Conservation (phyloP, 306 rosid genomes). For the Quercus robur region DNA sequence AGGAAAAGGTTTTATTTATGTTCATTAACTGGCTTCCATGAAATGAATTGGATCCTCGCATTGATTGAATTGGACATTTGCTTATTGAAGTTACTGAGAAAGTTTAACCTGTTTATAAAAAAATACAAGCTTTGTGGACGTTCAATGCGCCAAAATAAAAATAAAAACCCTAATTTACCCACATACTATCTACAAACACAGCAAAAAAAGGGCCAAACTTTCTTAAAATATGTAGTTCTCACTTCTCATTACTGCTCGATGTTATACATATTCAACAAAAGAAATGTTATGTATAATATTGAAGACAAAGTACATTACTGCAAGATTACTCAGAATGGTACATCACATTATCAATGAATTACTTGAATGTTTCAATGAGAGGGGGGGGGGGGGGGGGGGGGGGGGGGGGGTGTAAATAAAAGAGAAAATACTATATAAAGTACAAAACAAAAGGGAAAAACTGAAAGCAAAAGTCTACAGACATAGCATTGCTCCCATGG, state of each 20-base stretch:
- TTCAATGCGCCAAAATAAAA: no score
- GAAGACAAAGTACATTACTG: neutral
- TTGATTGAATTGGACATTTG: no score
- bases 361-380: neutral
- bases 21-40: no score
- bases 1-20: no score
- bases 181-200: no score
- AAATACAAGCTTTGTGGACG: no score
- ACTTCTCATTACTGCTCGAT: neutral
- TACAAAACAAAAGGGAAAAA: conserved; percentile 22
- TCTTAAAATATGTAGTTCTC: neutral
- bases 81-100: no score
- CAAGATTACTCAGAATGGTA: conserved; percentile 15
- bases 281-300: neutral
- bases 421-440: conserved; percentile 16
- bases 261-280: neutral
- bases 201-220: no score
- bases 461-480: conserved; percentile 33
- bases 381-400: neutral
- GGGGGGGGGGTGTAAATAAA: neutral
- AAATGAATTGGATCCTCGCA: no score
- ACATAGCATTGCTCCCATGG: conserved; percentile 32
- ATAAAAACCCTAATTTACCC: no score
- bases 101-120: no score
- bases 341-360: neutral